Evolutionary conservation across 352 stramenopile genomes (phyloP), one percentile per base, ranked within the genome.

Genomic region (Phytophthora fragariae): DNA sequence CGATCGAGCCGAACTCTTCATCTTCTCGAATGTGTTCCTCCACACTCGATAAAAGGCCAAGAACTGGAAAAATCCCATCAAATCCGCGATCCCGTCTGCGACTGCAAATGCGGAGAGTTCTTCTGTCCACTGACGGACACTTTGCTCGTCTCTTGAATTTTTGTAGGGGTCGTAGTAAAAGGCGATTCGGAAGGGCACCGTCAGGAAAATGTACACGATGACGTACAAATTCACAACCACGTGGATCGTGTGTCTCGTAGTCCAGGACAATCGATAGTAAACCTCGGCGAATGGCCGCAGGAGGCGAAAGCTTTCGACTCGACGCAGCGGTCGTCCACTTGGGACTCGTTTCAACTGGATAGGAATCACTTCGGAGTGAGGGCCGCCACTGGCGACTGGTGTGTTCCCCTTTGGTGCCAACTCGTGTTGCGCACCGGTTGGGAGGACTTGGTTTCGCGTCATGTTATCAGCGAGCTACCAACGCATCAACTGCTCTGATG

Each of bases 31-130:
- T 9, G 71, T 60, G 60, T 77, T 75, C 29, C 66, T 73, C 73
- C 79, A 87, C 2, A 70, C 52, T 10, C 59, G 66, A 27, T 83
- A 85, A 44, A 88, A 85, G 2, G 68, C 61, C 11, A 77, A 1
- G 47, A 88, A 92, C 61, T 90, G 70, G 50, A 77, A 27, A 0
- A 85, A 12, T 0, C 84, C 84, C 15, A 92, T 69, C 1, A 65
- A 10, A 29, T 93, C 87, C 5, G 62, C 73, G 3, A 87, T 19
- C 1, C 87, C n/a, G 57, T 92, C 80, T 6, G 87, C 65, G 2
- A 61, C 37, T 1, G 70, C 47, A 12, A 92, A 81, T 1, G 82
- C 61, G 5, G 62, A 79, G 57, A 92, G 76, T 21, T 81, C 79
- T 12, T 49, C 15, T 0, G 78, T 85, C 85, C 85, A 92, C 7